Evolutionary conservation across 257 asterid genomes (phyloP).

Genomic region (Scutellaria galericulata): DNA sequence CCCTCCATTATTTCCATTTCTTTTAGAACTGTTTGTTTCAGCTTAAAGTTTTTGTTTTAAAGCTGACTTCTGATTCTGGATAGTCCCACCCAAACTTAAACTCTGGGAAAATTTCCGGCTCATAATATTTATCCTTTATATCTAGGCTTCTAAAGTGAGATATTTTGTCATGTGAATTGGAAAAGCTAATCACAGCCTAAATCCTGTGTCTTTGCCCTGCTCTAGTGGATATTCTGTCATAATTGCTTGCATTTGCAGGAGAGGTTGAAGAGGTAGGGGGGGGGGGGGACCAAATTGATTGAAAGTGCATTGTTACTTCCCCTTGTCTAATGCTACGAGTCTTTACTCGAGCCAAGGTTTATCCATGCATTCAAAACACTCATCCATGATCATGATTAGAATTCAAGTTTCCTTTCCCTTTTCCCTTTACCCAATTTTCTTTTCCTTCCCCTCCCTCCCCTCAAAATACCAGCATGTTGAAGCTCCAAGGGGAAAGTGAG

Average conservation of each 20-base stretch:
- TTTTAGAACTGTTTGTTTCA: conserved; percentile 23
- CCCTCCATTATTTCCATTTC: conserved; percentile 26
- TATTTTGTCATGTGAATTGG: background rate
- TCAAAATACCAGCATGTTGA: conserved; percentile 9
- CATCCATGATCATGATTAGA: conserved; percentile 3
- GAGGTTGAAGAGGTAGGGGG: background rate
- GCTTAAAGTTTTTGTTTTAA: conserved; percentile 8
- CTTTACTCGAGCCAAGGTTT: conserved; percentile 20
- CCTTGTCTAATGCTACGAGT: background rate
- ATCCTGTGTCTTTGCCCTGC: background rate
- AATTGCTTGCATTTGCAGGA: conserved; percentile 20
- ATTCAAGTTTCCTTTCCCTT: background rate
- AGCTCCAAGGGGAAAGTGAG: conserved; percentile 17
- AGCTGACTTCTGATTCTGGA: conserved; percentile 23
- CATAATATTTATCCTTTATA: background rate
- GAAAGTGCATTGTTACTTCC: conserved; percentile 9
- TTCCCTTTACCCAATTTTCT: background rate
- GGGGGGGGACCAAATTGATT: background rate
- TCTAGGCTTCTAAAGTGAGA: conserved; percentile 24
- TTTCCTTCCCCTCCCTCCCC: background rate
- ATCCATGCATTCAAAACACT: conserved; percentile 6
- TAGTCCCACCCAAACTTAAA: conserved; percentile 1
- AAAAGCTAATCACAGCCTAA: conserved; percentile 23
- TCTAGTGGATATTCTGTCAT: background rate
- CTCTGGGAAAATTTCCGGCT: background rate